Conservation (phyloP, 164 flowering plant species). For the Houttuynia cordata region DNA sequence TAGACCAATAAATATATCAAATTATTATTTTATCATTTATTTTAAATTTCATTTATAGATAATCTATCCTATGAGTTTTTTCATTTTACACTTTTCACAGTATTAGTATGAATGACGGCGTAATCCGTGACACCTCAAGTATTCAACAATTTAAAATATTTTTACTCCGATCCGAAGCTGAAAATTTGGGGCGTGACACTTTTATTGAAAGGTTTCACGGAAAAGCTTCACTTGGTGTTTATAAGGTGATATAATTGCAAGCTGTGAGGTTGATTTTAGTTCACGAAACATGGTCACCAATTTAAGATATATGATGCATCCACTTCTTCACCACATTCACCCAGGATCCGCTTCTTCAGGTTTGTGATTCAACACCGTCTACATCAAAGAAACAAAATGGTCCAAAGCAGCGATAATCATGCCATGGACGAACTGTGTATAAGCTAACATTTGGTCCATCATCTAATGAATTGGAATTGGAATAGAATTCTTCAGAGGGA, state of each 20-base stretch:
- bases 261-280: constrained; percentile 62
- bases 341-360: constrained; percentile 75
- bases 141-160: too few relatives aligned
- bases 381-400: constrained; percentile 92
- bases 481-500: constrained; percentile 88
- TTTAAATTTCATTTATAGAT: too few relatives aligned
- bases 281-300: constrained; percentile 52
- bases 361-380: constrained; percentile 68
- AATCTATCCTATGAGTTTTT: too few relatives aligned
- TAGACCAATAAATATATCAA: too few relatives aligned
- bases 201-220: constrained; percentile 41
- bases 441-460: constrained; percentile 63
- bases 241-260: constrained; percentile 88
- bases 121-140: too few relatives aligned
- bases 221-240: constrained; percentile 74
- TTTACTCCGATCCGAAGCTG: too few relatives aligned
- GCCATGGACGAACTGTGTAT: constrained; percentile 69
- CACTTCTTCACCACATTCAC: constrained; percentile 68
- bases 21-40: too few relatives aligned
- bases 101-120: too few relatives aligned
- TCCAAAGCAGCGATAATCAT: constrained; percentile 70
- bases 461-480: constrained; percentile 51
- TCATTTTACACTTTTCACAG: too few relatives aligned
- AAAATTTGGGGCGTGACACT: too few relatives aligned
- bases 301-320: constrained; percentile 63